Percentiles rank a stretch among this genome's conserved stretches.
Conservation (phyloP, 2,329 filamentous ascomycete genomes). For the Pyrenophora graminea region DNA sequence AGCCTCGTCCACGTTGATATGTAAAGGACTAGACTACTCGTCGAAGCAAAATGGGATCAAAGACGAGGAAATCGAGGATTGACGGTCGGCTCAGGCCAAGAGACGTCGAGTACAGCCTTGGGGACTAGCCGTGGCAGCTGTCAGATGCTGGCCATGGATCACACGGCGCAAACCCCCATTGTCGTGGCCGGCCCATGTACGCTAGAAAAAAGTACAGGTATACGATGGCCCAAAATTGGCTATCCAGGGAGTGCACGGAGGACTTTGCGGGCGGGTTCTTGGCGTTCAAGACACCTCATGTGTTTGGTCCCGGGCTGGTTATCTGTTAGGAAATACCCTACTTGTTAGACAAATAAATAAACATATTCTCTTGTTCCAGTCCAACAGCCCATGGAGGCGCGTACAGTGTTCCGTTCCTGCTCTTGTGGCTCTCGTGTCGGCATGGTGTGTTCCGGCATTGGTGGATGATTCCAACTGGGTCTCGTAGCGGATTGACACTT, state of each 20-base stretch:
- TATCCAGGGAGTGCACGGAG: slow-evolving; percentile 3
- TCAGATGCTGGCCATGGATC: background rate
- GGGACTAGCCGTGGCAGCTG: background rate
- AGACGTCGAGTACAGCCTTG: slow-evolving; percentile 3
- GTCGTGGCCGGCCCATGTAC: slow-evolving; percentile 11
- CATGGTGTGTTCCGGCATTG: no score
- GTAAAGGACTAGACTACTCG: background rate
- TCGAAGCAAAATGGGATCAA: background rate
- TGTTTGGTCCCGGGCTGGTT: slow-evolving; percentile 7
- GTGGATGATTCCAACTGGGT: no score
- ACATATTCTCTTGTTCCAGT: background rate
- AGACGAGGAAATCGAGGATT: background rate
- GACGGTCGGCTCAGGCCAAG: background rate
- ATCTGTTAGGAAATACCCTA: slow-evolving; percentile 14
- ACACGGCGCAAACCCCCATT: background rate
- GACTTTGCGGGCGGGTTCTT: background rate
- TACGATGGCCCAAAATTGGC: slow-evolving; percentile 2
- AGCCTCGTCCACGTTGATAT: slow-evolving; percentile 53
- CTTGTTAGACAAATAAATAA: slow-evolving; percentile 11
- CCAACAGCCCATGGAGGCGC: background rate
- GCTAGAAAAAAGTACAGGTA: slow-evolving; percentile 4
- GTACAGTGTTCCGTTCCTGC: background rate
- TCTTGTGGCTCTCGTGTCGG: background rate
- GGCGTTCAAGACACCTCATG: slow-evolving; percentile 4
- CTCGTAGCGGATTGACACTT: no score